Evolutionary conservation across 768 basidiomycete genomes (phyloP), one percentile per base, ranked within the genome.

Genomic region (Tylopilus sp.): DNA sequence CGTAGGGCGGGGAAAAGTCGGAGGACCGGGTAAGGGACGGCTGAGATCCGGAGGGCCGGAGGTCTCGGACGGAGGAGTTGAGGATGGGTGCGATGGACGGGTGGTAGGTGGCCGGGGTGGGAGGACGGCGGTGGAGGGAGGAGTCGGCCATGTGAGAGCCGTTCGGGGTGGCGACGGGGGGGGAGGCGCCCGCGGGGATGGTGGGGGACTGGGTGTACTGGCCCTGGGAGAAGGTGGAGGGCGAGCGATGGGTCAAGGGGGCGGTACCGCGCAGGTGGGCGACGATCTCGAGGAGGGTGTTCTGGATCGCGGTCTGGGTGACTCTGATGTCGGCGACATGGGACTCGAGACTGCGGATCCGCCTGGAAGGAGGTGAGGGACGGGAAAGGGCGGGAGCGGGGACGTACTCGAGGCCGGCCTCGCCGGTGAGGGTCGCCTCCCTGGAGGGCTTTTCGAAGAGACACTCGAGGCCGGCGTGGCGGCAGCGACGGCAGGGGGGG

Each of bases 401-500:
- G 21, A 76, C 89, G 71, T 67, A 93, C 92, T 93, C 92, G 48
- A 93, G 71, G 9, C 91, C 92, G 17, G 91, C 92, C 71, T 94
- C 92, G 41, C 90, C 89, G 9, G 90, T 90, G 44, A 92, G 79
- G 50, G 87, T 89, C 14, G 89, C 87, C 67, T 94, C 92, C 61
- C 86, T 79, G 13, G 84, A 86, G 3, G 95, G 95, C 63, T 97
- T 97, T 71, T 98, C 95, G 67, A 98, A 96, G 30, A 97, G 78
- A 73, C 95, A 98, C 37, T 94, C 90, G 13, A 97, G 77, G 3
- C 91, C 89, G 19, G 89, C 86, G 62, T 92, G 88, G 29, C 90
- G 81, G 72, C 95, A 98, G 40, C 95, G 84, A 63, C 89, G 86
- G 72, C 95, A 98, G n/a, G 95, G 95, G 24, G 95, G 94, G 63